Conservation (phyloP, 1,284 basidiomycete genomes). For the Tylopilus sp. region DNA sequence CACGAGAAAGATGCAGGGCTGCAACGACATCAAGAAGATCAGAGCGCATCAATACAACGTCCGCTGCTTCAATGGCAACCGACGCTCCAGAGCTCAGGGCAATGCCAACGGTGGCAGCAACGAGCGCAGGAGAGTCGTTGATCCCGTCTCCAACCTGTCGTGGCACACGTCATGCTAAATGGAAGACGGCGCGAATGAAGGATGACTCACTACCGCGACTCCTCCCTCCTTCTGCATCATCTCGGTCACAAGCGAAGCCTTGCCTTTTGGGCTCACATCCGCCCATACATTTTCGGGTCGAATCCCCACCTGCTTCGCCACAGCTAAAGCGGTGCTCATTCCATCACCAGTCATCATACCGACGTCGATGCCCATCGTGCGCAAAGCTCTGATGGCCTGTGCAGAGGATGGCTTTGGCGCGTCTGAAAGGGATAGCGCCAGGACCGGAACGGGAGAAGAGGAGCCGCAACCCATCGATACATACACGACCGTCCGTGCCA, state of each 20-base stretch:
- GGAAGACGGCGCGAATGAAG: background rate
- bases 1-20: conserved; percentile 84
- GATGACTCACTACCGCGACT: conserved; percentile 80
- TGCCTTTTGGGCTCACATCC: conserved; percentile 89
- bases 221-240: conserved; percentile 68
- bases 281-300: conserved; percentile 77
- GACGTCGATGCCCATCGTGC: conserved; percentile 86
- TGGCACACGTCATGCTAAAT: conserved; percentile 1
- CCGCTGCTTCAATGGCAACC: conserved; percentile 96
- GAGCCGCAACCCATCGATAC: conserved; percentile 55
- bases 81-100: conserved; percentile 95
- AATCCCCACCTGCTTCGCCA: conserved; percentile 87
- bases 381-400: conserved; percentile 76
- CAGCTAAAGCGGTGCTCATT: conserved; percentile 75
- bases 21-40: conserved; percentile 97
- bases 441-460: conserved; percentile 46
- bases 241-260: conserved; percentile 78
- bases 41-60: conserved; percentile 95
- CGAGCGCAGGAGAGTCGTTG: conserved; percentile 97
- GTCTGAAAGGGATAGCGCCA: conserved; percentile 81
- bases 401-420: conserved; percentile 78
- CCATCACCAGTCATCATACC: conserved; percentile 91
- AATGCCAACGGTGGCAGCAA: conserved; percentile 93
- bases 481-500: conserved; percentile 84
- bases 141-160: conserved; percentile 94